Percentiles rank a stretch among this genome's conserved stretches.
Evolutionary conservation across 2,329 filamentous ascomycete species (phyloP).

Genomic region (Didymella keratinophila): DNA sequence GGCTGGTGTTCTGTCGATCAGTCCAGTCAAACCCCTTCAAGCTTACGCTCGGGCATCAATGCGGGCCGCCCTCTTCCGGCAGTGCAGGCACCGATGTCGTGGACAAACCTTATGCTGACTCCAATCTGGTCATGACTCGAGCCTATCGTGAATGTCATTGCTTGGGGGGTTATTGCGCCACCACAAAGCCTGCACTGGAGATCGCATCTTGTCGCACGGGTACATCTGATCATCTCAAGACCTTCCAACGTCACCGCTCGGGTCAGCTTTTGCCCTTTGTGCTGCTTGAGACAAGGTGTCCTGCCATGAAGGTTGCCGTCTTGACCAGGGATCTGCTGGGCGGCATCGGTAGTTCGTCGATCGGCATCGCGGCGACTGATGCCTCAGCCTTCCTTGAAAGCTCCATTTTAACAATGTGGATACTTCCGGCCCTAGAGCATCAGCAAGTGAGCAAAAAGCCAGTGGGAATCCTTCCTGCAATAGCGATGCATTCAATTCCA

Average conservation of each 20-base stretch:
- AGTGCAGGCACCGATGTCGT: neutral
- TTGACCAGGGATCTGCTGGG: neutral
- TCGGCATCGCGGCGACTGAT: neutral
- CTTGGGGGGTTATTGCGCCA: neutral
- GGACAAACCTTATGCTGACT: neutral
- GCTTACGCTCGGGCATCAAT: conserved; percentile 1
- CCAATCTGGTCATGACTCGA: conserved; percentile 1
- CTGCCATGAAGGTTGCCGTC: neutral
- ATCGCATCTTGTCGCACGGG: neutral
- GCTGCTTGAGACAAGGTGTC: neutral
- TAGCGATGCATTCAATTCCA: neutral
- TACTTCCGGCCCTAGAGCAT: neutral
- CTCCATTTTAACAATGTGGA: neutral
- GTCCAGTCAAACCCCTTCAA: neutral
- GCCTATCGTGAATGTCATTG: neutral
- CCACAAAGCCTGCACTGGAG: neutral
- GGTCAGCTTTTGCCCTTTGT: neutral
- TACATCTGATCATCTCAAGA: neutral
- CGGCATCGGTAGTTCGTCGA: neutral
- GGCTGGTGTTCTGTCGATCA: neutral
- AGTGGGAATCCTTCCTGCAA: neutral
- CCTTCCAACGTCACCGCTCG: neutral
- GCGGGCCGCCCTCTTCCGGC: neutral
- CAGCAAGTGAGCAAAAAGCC: neutral
- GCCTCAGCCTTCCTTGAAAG: neutral